phyloP scores from a whole-genome alignment of 305 asterid genomes.

The Euphrasia arctica region DNA sequence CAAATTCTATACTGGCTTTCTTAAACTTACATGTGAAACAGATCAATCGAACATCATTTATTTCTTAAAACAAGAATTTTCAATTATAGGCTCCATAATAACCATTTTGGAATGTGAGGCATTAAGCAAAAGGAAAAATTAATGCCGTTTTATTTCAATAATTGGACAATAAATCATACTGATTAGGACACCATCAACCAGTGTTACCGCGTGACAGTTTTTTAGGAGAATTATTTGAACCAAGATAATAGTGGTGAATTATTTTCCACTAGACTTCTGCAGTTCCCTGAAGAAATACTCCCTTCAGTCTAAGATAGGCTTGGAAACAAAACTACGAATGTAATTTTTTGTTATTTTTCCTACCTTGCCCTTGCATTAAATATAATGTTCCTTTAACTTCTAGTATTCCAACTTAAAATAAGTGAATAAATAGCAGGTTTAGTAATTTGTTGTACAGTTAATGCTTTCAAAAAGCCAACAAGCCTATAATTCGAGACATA shows the following conservation, averaged over 20 bases:
- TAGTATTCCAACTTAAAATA: too few species aligned
- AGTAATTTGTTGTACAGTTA: too few species aligned
- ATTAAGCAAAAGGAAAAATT: conserved; percentile 12
- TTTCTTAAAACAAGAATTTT: conserved; percentile 10
- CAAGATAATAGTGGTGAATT: background rate
- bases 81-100: conserved; percentile 4
- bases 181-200: background rate
- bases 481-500: too few species aligned
- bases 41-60: conserved; percentile 13
- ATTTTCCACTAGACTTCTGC: too few species aligned
- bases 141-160: background rate
- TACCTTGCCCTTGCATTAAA: too few species aligned
- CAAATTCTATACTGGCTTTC: conserved; percentile 11
- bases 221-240: conserved; percentile 7
- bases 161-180: background rate
- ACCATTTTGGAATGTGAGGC: conserved; percentile 3
- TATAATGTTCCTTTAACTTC: too few species aligned
- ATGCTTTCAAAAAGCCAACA: too few species aligned
- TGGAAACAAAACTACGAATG: too few species aligned
- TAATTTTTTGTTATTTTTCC: too few species aligned
- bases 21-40: conserved; percentile 6
- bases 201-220: conserved; percentile 8
- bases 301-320: too few species aligned
- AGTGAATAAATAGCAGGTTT: too few species aligned
- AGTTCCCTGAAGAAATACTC: too few species aligned